A percentile compares a stretch with the other conserved stretches of the same genome.
Evolutionary conservation across 2,329 filamentous ascomycete genomes (phyloP).

Genomic region (Cadophora luteo-olivacea): DNA sequence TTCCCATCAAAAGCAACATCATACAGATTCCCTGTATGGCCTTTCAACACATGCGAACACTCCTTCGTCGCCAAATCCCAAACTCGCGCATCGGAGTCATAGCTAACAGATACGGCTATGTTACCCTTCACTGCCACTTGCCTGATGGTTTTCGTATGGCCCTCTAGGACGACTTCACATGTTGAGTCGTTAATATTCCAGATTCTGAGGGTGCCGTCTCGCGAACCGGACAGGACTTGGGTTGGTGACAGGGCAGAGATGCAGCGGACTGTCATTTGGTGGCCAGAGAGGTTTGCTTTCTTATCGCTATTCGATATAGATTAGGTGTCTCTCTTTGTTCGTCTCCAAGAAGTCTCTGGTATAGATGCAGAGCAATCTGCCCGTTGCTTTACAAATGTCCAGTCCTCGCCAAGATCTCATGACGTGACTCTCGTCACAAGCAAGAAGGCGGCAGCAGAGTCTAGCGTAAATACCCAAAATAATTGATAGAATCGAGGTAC

Average conservation of each 20-base stretch:
- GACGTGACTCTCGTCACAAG: too few relatives aligned
- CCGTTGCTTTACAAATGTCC: too few relatives aligned
- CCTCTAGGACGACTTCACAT: conserved; percentile 17
- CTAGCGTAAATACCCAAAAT: too few relatives aligned
- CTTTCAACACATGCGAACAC: conserved; percentile 84
- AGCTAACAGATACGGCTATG: conserved; percentile 91
- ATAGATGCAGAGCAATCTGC: too few relatives aligned
- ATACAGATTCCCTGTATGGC: conserved; percentile 97
- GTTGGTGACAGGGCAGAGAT: conserved; percentile 4
- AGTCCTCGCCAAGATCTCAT: too few relatives aligned
- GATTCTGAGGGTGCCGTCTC: conserved; percentile 20
- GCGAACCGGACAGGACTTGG: conserved; percentile 21
- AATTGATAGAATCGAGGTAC: neutral
- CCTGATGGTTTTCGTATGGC: conserved; percentile 16
- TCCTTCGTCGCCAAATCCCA: conserved; percentile 89
- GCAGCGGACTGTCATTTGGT: conserved; percentile 7
- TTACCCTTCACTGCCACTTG: conserved; percentile 51
- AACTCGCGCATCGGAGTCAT: conserved; percentile 78
- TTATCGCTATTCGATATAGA: neutral
- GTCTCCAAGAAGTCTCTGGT: neutral
- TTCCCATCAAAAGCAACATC: conserved; percentile 94
- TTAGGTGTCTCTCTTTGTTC: neutral
- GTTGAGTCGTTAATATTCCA: conserved; percentile 24
- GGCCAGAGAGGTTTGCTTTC: conserved; percentile 3
- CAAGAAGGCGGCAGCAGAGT: too few relatives aligned